These are phyloP conservation scores for Nicotiana paniculata DNA, from an alignment of 257 asterid species.

Conservation along the genomic window DNA sequence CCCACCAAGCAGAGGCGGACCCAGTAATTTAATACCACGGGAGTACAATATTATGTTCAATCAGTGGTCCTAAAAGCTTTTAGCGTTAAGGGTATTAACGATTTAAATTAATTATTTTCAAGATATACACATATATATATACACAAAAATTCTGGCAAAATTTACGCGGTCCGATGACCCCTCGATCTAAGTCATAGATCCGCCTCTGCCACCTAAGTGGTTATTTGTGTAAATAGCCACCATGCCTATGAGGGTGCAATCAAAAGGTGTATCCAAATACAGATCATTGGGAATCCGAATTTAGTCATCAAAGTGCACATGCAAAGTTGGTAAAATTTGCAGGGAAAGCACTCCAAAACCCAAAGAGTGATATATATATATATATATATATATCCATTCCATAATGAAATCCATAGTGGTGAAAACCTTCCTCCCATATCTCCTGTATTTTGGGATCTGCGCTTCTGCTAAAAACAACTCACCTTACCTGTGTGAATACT, in stretches of 20 bases:
- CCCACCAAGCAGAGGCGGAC: too few species aligned
- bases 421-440: constrained; percentile 6
- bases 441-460: constrained; percentile 2
- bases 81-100: too few species aligned
- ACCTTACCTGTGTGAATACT: not conserved
- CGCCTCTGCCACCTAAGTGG: too few species aligned
- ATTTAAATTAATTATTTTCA: too few species aligned
- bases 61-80: too few species aligned
- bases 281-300: constrained; percentile 13
- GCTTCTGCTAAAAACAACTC: not conserved
- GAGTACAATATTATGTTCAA: too few species aligned
- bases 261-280: not conserved
- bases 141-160: too few species aligned
- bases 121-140: too few species aligned
- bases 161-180: too few species aligned
- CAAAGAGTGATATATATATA: not conserved
- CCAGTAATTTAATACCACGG: too few species aligned
- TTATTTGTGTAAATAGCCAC: not conserved
- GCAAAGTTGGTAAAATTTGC: constrained; percentile 4
- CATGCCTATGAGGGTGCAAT: not conserved
- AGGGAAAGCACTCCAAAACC: not conserved
- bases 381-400: not conserved
- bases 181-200: too few species aligned
- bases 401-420: not conserved
- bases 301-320: constrained; percentile 8